These are phyloP conservation scores for Penicillium turbatum DNA, from an alignment of 495 filamentous ascomycete species.

Conservation along the genomic window DNA sequence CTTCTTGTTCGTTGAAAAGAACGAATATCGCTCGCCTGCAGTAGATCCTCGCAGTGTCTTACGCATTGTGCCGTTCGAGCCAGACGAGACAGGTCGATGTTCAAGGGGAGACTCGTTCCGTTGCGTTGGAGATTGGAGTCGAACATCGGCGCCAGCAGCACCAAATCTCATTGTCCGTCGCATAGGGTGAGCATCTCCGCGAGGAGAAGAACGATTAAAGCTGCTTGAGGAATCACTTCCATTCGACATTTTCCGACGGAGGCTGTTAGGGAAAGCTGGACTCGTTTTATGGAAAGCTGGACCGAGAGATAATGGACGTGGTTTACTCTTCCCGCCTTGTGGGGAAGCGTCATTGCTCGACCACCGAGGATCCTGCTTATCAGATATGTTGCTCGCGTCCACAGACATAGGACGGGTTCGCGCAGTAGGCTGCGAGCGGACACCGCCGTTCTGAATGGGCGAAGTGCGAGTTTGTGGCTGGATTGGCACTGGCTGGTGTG, in stretches of 20 bases:
- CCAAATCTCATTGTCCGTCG: constrained; percentile 50
- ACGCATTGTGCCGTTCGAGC: constrained; percentile 38
- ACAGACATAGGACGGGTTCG: constrained; percentile 24
- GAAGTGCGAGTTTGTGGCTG: constrained; percentile 7
- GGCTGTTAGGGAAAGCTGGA: constrained; percentile 9
- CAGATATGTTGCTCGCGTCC: constrained; percentile 10
- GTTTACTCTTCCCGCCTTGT: constrained; percentile 8
- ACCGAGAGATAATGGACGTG: constrained; percentile 28
- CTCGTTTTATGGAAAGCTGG: constrained; percentile 16
- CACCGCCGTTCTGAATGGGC: constrained; percentile 4
- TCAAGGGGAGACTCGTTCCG: constrained; percentile 31
- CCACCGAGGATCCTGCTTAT: constrained; percentile 12
- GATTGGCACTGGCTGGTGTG: constrained; percentile 18
- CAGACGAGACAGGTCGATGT: constrained; percentile 32
- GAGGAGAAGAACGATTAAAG: constrained; percentile 49
- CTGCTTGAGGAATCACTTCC: constrained; percentile 61
- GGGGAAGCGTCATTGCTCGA: constrained; percentile 7
- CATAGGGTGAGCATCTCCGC: constrained; percentile 46
- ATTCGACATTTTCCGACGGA: constrained; percentile 39
- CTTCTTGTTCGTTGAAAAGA: constrained; percentile 46
- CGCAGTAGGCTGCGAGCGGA: constrained; percentile 11
- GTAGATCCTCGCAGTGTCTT: constrained; percentile 46
- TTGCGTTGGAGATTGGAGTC: constrained; percentile 23
- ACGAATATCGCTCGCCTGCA: constrained; percentile 38
- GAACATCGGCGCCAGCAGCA: constrained; percentile 16